These are phyloP conservation scores for Colletotrichum higginsianum DNA, from an alignment of 2,329 filamentous ascomycete genomes.

Conservation along the genomic window DNA sequence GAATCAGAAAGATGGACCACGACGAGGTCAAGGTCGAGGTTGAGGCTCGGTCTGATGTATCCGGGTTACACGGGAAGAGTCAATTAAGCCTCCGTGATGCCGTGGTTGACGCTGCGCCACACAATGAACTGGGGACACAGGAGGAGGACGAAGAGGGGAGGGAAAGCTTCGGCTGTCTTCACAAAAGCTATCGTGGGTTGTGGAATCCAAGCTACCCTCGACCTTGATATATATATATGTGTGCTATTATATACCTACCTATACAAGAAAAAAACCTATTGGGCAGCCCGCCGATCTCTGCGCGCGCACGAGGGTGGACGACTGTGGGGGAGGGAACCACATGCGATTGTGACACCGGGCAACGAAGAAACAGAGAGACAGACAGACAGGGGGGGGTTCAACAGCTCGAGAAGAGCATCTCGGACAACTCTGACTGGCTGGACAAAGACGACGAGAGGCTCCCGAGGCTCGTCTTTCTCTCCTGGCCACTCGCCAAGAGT, in stretches of 20 bases:
- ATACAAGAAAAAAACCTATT: neutral
- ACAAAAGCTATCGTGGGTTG: neutral
- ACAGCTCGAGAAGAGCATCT: slow-evolving; percentile 2
- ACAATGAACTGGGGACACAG: neutral
- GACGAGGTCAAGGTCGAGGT: neutral
- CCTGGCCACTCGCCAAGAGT: slow-evolving; percentile 24
- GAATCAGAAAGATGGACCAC: neutral
- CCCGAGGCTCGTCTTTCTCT: neutral
- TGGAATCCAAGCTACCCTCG: neutral
- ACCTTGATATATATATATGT: slow-evolving; percentile 18
- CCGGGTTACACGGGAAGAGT: neutral
- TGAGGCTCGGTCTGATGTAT: neutral
- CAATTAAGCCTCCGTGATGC: slow-evolving; percentile 34
- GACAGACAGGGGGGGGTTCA: neutral
- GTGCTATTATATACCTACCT: neutral
- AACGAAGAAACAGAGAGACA: neutral
- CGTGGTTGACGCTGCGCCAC: slow-evolving; percentile 14
- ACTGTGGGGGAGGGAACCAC: slow-evolving; percentile 7
- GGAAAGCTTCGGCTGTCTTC: slow-evolving; percentile 7
- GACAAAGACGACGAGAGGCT: slow-evolving; percentile 6
- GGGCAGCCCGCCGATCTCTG: slow-evolving; percentile 8
- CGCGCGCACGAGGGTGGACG: neutral
- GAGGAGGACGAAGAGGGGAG: neutral
- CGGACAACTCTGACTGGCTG: slow-evolving; percentile 27
- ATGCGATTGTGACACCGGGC: slow-evolving; percentile 10